A percentile compares a stretch with the other conserved stretches of the same genome.
These are phyloP conservation scores for Dendrocalamus latiflorus DNA, from an alignment of 202 grass and related monocot genomes.

Conservation along the genomic window DNA sequence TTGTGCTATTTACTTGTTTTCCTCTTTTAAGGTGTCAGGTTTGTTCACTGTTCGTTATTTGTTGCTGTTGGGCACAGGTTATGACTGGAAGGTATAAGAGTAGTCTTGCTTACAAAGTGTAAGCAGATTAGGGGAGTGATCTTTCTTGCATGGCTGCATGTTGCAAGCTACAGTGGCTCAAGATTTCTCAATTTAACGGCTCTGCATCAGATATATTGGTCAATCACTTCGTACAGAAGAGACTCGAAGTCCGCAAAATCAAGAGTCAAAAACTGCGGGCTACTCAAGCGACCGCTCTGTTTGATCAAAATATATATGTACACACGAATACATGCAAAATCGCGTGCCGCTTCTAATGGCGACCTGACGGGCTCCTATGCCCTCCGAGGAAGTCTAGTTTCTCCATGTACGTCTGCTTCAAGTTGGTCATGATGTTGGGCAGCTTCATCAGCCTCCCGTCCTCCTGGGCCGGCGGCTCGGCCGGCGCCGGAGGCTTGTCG, in stretches of 20 bases:
- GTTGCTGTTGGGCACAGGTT: background rate
- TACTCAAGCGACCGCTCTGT: slow-evolving; percentile 19
- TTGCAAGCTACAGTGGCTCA: background rate
- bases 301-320: slow-evolving; percentile 34
- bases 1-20: background rate
- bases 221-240: slow-evolving; percentile 15
- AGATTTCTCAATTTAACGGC: background rate
- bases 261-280: background rate
- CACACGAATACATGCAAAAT: slow-evolving; percentile 21
- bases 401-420: slow-evolving; percentile 56
- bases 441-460: slow-evolving; percentile 72
- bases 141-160: background rate
- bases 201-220: slow-evolving; percentile 23
- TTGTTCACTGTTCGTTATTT: background rate
- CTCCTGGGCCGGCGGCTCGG: slow-evolving; percentile 27
- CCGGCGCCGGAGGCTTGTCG: slow-evolving; percentile 12
- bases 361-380: slow-evolving; percentile 46
- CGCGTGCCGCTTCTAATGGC: slow-evolving; percentile 45
- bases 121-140: background rate
- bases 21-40: background rate
- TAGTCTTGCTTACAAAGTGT: background rate
- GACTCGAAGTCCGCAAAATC: background rate
- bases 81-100: background rate
- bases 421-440: slow-evolving; percentile 55
- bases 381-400: slow-evolving; percentile 62